Base-by-base conservation (phyloP, 2,329 filamentous ascomycete genomes). In the Penicillium rolfsii region DNA sequence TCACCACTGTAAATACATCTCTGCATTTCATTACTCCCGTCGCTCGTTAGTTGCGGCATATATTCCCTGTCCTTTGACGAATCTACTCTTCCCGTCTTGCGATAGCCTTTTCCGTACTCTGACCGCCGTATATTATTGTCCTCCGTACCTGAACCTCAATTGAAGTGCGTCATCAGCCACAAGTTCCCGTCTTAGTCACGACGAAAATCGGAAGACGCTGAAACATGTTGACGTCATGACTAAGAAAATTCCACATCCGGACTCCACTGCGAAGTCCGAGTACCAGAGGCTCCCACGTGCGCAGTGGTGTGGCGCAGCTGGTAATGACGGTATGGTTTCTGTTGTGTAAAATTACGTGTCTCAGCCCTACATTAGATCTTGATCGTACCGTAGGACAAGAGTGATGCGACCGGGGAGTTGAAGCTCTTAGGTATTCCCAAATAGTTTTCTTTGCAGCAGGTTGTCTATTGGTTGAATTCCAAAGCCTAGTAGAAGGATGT, bases 161-260 rank as follows among this genome's bases (percentile, higher is more conserved):
- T 52, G 43, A 56, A 48, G 63, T 56, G 45, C 60, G 52, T 55
- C 63, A 61, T 56, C 60, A 65, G 62, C 52, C 36, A 65, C 61
- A 59, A 28, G 41, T 56, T 55, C 56, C 41, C n/a, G 7, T 28
- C 35, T 35, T 11, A 22, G 50, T 38, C 55, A n/a, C 30, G 35
- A 45, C 35, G 28, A 36, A 61, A 60, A 5, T n/a, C 24, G 55
- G 58, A 58, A 49, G 19, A 38, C 19, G 24, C 48, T 65, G 62
- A 67, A 65, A 69, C 67, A 67, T 49, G 8, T 58, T 64, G 67
- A 70, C 66, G 66, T 70, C 67, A 69, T n/a, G 59, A 68, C 59
- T 63, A 66, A 57, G 52, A 59, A 30, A 57, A 60, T 64, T 54
- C 59, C 57, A 19, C 52, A 48, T 57, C 46, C 52, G 35, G 53